Evolutionary conservation across 2,329 filamentous ascomycete species (phyloP).

Genomic region (Penicillium sp.): DNA sequence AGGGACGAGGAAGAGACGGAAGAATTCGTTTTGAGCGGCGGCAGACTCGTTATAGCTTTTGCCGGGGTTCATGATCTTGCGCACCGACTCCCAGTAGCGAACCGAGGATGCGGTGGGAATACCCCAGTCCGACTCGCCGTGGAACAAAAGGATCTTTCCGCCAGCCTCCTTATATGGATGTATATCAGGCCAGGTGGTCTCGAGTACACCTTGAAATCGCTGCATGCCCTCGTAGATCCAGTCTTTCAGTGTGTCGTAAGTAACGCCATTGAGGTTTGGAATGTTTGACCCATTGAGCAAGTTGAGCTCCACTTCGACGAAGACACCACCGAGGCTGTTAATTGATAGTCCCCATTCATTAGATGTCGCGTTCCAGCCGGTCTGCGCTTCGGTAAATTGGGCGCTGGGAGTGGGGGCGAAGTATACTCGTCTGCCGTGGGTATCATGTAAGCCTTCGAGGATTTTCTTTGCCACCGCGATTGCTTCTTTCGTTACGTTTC

Average conservation of each 20-base stretch:
- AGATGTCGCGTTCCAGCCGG: slow-evolving; percentile 18
- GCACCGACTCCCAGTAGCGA: slow-evolving; percentile 60
- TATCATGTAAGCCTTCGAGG: slow-evolving; percentile 16
- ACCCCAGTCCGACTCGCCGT: slow-evolving; percentile 58
- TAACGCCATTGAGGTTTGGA: slow-evolving; percentile 54
- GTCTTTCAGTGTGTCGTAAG: slow-evolving; percentile 58
- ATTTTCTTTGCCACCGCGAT: slow-evolving; percentile 18
- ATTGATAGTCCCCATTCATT: no score
- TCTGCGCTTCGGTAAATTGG: no score
- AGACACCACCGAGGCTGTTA: no score
- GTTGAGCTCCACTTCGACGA: slow-evolving; percentile 23
- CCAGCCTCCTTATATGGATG: slow-evolving; percentile 52
- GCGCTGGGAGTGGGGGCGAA: no score
- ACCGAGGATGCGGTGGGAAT: slow-evolving; percentile 59
- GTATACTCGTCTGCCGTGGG: slow-evolving; percentile 17
- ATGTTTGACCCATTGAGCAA: no score
- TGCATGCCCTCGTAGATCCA: slow-evolving; percentile 56
- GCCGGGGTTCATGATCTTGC: slow-evolving; percentile 51
- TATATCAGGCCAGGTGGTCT: slow-evolving; percentile 57
- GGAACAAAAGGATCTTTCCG: slow-evolving; percentile 60
- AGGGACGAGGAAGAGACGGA: slow-evolving; percentile 58
- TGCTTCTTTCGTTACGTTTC: slow-evolving; percentile 17
- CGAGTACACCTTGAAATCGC: slow-evolving; percentile 53
- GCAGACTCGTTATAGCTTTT: slow-evolving; percentile 43
- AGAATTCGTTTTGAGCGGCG: slow-evolving; percentile 54